phyloP scores from a whole-genome alignment of 2,329 filamentous ascomycete species.

The Epichloe aotearoae region DNA sequence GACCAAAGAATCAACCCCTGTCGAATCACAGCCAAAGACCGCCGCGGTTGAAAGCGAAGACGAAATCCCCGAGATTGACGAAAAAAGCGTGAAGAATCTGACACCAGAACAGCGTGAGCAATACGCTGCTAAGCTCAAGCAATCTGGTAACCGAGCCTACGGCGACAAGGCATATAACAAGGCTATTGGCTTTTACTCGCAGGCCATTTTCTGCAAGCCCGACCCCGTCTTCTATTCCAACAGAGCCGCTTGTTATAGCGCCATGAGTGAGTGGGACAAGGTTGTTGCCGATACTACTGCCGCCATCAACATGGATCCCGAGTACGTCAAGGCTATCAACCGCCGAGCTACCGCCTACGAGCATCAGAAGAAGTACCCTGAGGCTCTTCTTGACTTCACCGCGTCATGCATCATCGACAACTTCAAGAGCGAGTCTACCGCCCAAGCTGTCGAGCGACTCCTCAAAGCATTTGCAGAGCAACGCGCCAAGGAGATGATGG shows the following conservation, averaged over 20 bases:
- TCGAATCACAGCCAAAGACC: conserved; percentile 31
- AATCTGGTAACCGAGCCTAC: conserved; percentile 91
- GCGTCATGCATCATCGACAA: conserved; percentile 98
- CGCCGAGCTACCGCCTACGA: conserved; percentile 94
- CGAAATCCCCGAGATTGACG: conserved; percentile 56
- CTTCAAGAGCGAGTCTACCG: conserved; percentile 83
- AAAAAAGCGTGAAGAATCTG: conserved; percentile 38
- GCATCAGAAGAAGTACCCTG: conserved; percentile 78
- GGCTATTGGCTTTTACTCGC: conserved; percentile 88
- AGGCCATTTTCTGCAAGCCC: conserved; percentile 92
- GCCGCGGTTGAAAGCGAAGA: conserved; percentile 45
- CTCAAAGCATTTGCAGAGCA: conserved; percentile 94
- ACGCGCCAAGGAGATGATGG: conserved; percentile 82
- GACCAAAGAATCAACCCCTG: conserved; percentile 22
- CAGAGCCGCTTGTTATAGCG: conserved; percentile 93
- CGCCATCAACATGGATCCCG: conserved; percentile 81
- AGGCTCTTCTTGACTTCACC: conserved; percentile 93
- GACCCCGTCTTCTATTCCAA: conserved; percentile 99
- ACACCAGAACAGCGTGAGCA: conserved; percentile 62
- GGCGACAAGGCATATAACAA: conserved; percentile 85
- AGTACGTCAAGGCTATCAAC: conserved; percentile 97
- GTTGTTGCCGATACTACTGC: conserved; percentile 95
- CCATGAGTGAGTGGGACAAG: conserved; percentile 83
- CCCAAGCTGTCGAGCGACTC: conserved; percentile 79
- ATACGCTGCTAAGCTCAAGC: conserved; percentile 85